phyloP scores from a whole-genome alignment of 805 yeast genomes.

The Candida sanyiensis region DNA sequence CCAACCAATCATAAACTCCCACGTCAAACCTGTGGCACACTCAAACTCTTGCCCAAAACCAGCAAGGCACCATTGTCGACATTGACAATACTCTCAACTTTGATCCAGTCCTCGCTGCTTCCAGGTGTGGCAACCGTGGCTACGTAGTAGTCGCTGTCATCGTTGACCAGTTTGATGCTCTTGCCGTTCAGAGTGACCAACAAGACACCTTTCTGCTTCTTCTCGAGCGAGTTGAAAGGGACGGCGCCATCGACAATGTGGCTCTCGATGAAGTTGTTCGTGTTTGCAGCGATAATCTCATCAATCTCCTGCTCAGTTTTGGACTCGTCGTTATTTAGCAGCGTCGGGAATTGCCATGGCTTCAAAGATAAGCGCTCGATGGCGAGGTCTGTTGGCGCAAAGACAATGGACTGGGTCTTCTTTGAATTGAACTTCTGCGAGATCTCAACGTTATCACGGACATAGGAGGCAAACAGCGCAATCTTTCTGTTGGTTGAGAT shows the following conservation, averaged over 20 bases:
- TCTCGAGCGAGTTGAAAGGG: slow-evolving; percentile 18
- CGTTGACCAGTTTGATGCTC: slow-evolving; percentile 32
- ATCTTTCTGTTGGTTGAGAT: slow-evolving; percentile 34
- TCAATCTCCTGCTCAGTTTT: slow-evolving; percentile 41
- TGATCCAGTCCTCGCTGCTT: slow-evolving; percentile 30
- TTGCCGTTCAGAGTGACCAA: slow-evolving; percentile 32
- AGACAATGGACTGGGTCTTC: slow-evolving; percentile 41
- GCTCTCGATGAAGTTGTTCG: slow-evolving; percentile 51
- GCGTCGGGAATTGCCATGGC: slow-evolving; percentile 79
- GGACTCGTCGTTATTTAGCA: slow-evolving; percentile 31
- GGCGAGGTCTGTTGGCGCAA: slow-evolving; percentile 70
- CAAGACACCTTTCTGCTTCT: slow-evolving; percentile 25
- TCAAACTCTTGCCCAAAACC: slow-evolving; percentile 30
- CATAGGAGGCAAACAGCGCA: slow-evolving; percentile 60
- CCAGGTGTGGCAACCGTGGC: slow-evolving; percentile 26
- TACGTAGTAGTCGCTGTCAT: slow-evolving; percentile 31
- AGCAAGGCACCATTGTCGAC: slow-evolving; percentile 43
- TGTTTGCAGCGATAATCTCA: slow-evolving; percentile 42
- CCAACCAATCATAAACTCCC: neutral
- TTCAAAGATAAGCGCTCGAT: slow-evolving; percentile 44
- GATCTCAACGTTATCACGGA: slow-evolving; percentile 55
- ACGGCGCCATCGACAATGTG: slow-evolving; percentile 46
- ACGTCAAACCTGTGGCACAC: slow-evolving; percentile 4
- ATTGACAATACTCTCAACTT: slow-evolving; percentile 30
- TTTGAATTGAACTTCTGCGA: slow-evolving; percentile 42